Percentiles rank a stretch among this genome's conserved stretches.
Evolutionary conservation across 495 filamentous ascomycete species (phyloP).

Genomic region (Terfezia boudieri): DNA sequence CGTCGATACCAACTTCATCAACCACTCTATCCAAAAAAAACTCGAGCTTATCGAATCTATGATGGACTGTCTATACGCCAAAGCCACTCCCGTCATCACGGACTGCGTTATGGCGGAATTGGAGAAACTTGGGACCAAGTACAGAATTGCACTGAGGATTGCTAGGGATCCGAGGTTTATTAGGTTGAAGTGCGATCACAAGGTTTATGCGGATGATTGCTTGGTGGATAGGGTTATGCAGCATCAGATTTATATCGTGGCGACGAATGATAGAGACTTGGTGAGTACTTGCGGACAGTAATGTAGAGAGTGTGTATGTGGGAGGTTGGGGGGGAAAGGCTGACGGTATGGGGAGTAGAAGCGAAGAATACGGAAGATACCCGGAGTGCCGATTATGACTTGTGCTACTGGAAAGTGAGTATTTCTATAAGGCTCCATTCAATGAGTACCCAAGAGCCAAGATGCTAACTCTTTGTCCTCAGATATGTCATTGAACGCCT

Average conservation of each 20-base stretch:
- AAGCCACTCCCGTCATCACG: constrained; percentile 46
- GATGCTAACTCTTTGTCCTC: constrained; percentile 49
- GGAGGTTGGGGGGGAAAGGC: constrained; percentile 10
- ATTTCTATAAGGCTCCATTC: not conserved
- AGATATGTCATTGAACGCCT: constrained; percentile 88
- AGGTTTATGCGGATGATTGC: constrained; percentile 87
- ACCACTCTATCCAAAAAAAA: constrained; percentile 75
- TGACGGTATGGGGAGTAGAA: constrained; percentile 29
- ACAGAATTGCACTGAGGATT: constrained; percentile 68
- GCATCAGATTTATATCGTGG: constrained; percentile 53
- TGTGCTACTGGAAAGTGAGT: constrained; percentile 23
- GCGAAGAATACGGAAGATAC: constrained; percentile 59
- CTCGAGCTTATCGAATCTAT: constrained; percentile 64
- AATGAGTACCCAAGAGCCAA: constrained; percentile 23
- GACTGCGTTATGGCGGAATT: constrained; percentile 59
- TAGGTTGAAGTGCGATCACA: constrained; percentile 63
- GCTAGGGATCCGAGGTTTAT: constrained; percentile 86
- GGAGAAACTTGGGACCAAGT: constrained; percentile 78
- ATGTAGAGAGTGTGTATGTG: no score
- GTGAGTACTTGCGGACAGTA: constrained; percentile 8
- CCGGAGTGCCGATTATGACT: constrained; percentile 41
- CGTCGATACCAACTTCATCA: constrained; percentile 84
- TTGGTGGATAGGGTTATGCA: constrained; percentile 65
- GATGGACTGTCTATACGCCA: constrained; percentile 61
- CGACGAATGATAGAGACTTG: constrained; percentile 59